These are phyloP conservation scores for Phytophthora meadii DNA, from an alignment of 352 stramenopile species.

Conservation along the genomic window DNA sequence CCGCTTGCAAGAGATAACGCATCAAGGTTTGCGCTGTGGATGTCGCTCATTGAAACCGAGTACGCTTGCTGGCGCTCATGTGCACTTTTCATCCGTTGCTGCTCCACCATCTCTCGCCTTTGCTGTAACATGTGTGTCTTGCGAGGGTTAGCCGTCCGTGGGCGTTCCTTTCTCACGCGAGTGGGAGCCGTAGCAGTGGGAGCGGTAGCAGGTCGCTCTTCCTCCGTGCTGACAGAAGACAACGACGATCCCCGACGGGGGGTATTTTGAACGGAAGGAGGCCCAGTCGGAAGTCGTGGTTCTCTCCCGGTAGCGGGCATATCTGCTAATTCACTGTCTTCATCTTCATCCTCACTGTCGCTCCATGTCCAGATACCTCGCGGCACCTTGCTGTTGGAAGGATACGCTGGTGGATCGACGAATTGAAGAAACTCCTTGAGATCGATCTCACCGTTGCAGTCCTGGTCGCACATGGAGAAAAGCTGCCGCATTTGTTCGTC, in stretches of 20 bases:
- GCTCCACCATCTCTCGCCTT: constrained; percentile 56
- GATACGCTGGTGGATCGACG: constrained; percentile 69
- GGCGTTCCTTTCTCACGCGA: constrained; percentile 56
- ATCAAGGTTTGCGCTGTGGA: constrained; percentile 38
- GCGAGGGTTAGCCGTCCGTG: constrained; percentile 69
- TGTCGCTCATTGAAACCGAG: constrained; percentile 51
- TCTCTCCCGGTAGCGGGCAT: background rate
- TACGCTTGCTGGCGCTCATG: constrained; percentile 21
- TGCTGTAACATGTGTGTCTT: constrained; percentile 73
- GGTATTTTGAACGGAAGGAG: constrained; percentile 3
- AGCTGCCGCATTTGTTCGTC: constrained; percentile 76
- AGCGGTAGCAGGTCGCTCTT: background rate
- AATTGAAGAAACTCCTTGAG: constrained; percentile 81
- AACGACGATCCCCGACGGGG: constrained; percentile 4
- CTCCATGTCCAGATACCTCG: constrained; percentile 63
- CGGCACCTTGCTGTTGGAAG: constrained; percentile 59
- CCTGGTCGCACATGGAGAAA: constrained; percentile 67
- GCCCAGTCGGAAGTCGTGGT: constrained; percentile 2
- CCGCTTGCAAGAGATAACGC: constrained; percentile 27
- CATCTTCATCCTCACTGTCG: constrained; percentile 30
- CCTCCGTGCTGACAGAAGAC: constrained; percentile 12
- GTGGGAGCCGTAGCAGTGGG: background rate
- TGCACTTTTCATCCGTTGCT: constrained; percentile 31
- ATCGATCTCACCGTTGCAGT: constrained; percentile 77
- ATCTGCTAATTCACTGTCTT: constrained; percentile 20